Conservation (phyloP, 306 rosid species). For the Adenanthera pavonina region DNA sequence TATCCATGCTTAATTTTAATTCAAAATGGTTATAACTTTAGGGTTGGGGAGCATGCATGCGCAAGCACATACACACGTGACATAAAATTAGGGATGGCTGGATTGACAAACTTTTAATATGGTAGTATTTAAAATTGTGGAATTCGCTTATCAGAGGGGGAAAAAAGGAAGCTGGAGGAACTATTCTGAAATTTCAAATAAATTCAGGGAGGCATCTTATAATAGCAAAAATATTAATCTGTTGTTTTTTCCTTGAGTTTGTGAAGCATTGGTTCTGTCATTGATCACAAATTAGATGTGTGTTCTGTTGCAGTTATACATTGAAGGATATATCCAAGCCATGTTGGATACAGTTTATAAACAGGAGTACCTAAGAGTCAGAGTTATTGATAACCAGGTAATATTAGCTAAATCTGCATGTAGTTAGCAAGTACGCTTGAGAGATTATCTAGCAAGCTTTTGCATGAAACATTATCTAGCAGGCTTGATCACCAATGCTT, state of each 20-base stretch:
- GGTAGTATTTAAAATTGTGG: background rate
- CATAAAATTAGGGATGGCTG: background rate
- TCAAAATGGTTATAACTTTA: background rate
- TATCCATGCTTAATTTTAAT: background rate
- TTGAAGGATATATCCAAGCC: conserved; percentile 99
- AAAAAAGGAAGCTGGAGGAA: background rate
- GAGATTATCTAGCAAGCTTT: conserved; percentile 28
- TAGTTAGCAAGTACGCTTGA: conserved; percentile 21
- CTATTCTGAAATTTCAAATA: conserved; percentile 10
- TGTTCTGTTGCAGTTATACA: conserved; percentile 72
- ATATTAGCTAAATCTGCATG: conserved; percentile 30
- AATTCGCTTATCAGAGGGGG: background rate
- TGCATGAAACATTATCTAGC: too few species aligned
- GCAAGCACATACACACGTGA: too few species aligned
- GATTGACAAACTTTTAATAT: background rate
- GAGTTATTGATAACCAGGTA: conserved; percentile 89
- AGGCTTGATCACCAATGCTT: too few species aligned
- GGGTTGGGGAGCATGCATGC: background rate
- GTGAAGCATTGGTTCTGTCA: conserved; percentile 13
- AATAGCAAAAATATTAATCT: conserved; percentile 3
- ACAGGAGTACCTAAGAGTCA: conserved; percentile 93
- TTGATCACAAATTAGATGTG: conserved; percentile 41
- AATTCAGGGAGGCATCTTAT: background rate
- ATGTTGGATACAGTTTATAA: conserved; percentile 89
- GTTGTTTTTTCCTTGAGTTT: conserved; percentile 21